Evolutionary conservation across 208 protist species (phyloP).

Genomic region (Leishmania aethiopica): DNA sequence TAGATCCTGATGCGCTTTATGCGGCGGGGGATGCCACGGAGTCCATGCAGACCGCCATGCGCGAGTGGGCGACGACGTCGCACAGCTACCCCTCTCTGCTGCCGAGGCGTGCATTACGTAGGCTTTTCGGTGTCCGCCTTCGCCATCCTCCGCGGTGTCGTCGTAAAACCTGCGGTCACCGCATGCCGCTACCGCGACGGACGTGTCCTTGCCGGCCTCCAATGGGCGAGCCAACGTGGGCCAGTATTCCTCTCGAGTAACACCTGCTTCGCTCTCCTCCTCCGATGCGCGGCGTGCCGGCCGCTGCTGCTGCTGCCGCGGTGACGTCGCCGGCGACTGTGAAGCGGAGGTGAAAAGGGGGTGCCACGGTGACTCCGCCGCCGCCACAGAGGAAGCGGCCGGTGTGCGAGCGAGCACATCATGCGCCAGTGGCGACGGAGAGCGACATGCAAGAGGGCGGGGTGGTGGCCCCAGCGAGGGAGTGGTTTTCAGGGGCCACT

Average conservation of each 20-base stretch:
- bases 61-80: background rate
- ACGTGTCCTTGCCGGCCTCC: background rate
- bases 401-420: slow-evolving; percentile 1
- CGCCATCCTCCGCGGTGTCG: background rate
- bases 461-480: background rate
- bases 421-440: background rate
- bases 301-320: background rate
- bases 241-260: background rate
- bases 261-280: background rate
- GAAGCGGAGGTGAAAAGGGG: background rate
- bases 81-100: background rate
- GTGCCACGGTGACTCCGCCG: slow-evolving; percentile 1
- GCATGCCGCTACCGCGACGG: background rate
- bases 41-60: background rate
- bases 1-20: background rate
- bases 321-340: background rate
- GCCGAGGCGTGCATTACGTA: background rate
- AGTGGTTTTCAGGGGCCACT: background rate
- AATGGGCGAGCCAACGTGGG: background rate
- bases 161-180: background rate
- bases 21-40: background rate
- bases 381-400: background rate
- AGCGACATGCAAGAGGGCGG: background rate
- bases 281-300: background rate
- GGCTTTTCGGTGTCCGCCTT: background rate